These are phyloP conservation scores for Candida ipomoeae DNA, from an alignment of 805 yeast genomes.

Conservation along the genomic window DNA sequence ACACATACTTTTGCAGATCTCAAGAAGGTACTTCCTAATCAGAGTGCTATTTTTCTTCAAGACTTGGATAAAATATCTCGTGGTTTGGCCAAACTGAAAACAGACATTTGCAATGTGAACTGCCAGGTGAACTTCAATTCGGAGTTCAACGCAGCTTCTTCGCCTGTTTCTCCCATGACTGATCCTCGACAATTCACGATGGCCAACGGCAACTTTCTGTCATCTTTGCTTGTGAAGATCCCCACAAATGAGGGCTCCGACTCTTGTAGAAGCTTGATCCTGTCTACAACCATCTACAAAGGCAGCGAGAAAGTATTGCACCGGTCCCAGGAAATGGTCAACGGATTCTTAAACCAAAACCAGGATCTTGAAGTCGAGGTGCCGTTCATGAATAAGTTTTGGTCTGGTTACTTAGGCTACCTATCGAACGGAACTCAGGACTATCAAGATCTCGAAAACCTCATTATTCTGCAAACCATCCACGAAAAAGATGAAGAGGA, in stretches of 20 bases:
- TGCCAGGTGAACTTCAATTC: slow-evolving; percentile 10
- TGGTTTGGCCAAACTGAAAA: slow-evolving; percentile 7
- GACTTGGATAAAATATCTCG: slow-evolving; percentile 8
- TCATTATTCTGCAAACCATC: slow-evolving; percentile 30
- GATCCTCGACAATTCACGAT: slow-evolving; percentile 11
- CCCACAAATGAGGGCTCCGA: slow-evolving; percentile 4
- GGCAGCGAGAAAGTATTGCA: slow-evolving; percentile 19
- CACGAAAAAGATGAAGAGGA: slow-evolving; percentile 19
- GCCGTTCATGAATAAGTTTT: slow-evolving; percentile 37
- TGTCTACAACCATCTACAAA: slow-evolving; percentile 20
- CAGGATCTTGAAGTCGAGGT: slow-evolving; percentile 24
- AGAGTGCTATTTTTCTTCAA: slow-evolving; percentile 5
- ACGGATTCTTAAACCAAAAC: slow-evolving; percentile 25
- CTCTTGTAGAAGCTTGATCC: slow-evolving; percentile 26
- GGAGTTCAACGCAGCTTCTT: slow-evolving; percentile 5
- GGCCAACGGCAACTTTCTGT: slow-evolving; percentile 14
- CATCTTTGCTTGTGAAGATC: slow-evolving; percentile 9
- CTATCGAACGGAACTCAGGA: slow-evolving; percentile 28
- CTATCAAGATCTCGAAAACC: slow-evolving; percentile 14
- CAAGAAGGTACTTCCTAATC: slow-evolving; percentile 2
- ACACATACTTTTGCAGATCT: background rate
- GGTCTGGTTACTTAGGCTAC: slow-evolving; percentile 36
- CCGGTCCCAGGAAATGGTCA: slow-evolving; percentile 25
- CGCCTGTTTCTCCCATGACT: slow-evolving; percentile 16
- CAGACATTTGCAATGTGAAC: slow-evolving; percentile 9